phyloP scores from a whole-genome alignment of 1,284 basidiomycete species.

The Cutaneotrichosporon sp. region DNA sequence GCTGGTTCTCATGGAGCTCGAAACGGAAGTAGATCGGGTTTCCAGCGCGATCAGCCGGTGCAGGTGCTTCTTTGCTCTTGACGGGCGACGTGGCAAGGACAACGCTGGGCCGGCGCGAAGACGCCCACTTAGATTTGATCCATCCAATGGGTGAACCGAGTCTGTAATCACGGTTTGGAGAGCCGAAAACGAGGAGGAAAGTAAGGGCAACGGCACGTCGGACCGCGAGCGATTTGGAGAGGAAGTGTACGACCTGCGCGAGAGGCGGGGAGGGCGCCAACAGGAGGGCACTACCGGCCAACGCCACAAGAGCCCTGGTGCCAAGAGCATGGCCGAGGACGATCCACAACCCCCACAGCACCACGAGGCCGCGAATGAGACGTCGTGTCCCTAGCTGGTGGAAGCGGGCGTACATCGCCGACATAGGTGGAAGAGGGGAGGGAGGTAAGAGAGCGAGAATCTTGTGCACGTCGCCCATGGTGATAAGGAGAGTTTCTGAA shows the following conservation, averaged over 20 bases:
- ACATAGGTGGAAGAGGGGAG: conserved; percentile 26
- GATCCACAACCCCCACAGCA: conserved; percentile 46
- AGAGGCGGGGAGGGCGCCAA: conserved; percentile 45
- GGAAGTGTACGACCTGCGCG: conserved; percentile 33
- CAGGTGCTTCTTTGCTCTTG: conserved; percentile 23
- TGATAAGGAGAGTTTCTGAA: conserved; percentile 56
- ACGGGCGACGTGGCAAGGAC: conserved; percentile 28
- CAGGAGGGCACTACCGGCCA: conserved; percentile 40
- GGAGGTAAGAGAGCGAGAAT: conserved; percentile 44
- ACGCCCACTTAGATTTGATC: conserved; percentile 45
- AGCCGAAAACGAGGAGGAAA: conserved; percentile 45
- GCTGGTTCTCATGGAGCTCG: conserved; percentile 86
- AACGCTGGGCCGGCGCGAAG: conserved; percentile 37
- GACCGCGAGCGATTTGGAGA: conserved; percentile 38
- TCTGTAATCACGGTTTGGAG: conserved; percentile 30
- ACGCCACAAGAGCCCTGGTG: conserved; percentile 30
- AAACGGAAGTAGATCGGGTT: conserved; percentile 67
- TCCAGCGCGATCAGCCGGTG: conserved; percentile 21
- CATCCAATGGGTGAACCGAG: conserved; percentile 36
- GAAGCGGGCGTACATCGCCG: conserved; percentile 32
- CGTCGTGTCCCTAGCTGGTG: conserved; percentile 30
- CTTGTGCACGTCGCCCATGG: conserved; percentile 45
- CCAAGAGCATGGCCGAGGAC: conserved; percentile 34
- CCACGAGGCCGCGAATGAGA: conserved; percentile 36
- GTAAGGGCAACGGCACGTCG: conserved; percentile 32